Evolutionary conservation across 305 asterid species (phyloP).

Genomic region (Fraxinus greggii): DNA sequence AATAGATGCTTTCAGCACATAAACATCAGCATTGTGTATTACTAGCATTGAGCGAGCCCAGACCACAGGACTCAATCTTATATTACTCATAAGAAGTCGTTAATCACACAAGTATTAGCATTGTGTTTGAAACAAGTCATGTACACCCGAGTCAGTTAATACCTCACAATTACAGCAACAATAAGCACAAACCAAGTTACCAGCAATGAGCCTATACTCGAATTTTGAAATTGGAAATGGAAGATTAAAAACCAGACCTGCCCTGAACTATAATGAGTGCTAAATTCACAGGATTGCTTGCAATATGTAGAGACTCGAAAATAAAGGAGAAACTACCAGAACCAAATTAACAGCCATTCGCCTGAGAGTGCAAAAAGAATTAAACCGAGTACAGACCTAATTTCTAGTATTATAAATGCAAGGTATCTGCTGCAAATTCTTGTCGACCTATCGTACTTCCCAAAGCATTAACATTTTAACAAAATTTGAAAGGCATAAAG

Average conservation of each 20-base stretch:
- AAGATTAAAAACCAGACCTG: conserved; percentile 9
- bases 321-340: neutral
- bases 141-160: neutral
- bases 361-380: conserved; percentile 6
- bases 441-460: conserved; percentile 3
- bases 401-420: conserved; percentile 10
- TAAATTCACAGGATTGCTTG: neutral
- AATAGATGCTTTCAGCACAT: neutral
- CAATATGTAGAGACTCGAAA: neutral
- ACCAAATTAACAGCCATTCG: neutral
- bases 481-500: conserved; percentile 22
- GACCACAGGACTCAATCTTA: conserved; percentile 18
- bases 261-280: neutral
- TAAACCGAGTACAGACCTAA: conserved; percentile 16
- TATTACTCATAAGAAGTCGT: conserved; percentile 11
- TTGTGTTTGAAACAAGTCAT: neutral
- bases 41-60: conserved; percentile 15
- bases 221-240: neutral
- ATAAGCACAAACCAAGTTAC: conserved; percentile 9
- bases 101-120: neutral
- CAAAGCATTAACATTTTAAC: conserved; percentile 11
- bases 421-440: conserved; percentile 5
- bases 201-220: conserved; percentile 15
- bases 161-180: neutral
- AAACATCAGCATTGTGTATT: conserved; percentile 10